These are phyloP conservation scores for Geranium rotundifolium DNA, from an alignment of 345 rosid genomes.

Conservation along the genomic window DNA sequence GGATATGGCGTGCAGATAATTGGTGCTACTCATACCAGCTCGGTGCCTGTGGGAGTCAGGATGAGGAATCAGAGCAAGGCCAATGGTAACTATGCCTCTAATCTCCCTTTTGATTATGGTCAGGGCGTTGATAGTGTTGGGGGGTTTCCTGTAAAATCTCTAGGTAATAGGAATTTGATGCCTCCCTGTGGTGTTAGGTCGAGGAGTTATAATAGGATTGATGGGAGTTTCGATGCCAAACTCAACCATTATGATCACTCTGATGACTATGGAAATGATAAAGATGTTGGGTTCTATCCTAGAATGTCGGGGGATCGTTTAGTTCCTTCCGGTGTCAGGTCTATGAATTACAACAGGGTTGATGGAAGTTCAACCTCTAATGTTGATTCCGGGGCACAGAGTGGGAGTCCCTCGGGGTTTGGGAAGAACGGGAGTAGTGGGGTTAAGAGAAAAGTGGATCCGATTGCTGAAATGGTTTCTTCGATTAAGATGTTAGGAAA, in stretches of 20 bases:
- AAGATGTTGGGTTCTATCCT: conserved; percentile 16
- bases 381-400: conserved; percentile 10
- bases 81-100: conserved; percentile 16
- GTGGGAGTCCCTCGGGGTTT: conserved; percentile 23
- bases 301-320: conserved; percentile 10
- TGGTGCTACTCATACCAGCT: not conserved
- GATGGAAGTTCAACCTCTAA: not conserved
- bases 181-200: conserved; percentile 21
- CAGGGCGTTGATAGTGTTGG: conserved; percentile 7
- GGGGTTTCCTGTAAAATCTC: conserved; percentile 40
- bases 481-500: conserved; percentile 41
- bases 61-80: not conserved
- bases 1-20: not conserved
- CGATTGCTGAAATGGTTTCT: conserved; percentile 42
- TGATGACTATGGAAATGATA: conserved; percentile 20
- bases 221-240: conserved; percentile 19
- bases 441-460: conserved; percentile 28
- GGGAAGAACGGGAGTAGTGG: conserved; percentile 19
- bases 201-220: conserved; percentile 20
- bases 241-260: conserved; percentile 17
- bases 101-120: conserved; percentile 14
- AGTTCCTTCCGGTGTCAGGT: conserved; percentile 8
- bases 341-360: conserved; percentile 4
- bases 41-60: not conserved
- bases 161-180: conserved; percentile 31